Evolutionary conservation across 306 rosid genomes (phyloP).

Genomic region (Pueraria montana): DNA sequence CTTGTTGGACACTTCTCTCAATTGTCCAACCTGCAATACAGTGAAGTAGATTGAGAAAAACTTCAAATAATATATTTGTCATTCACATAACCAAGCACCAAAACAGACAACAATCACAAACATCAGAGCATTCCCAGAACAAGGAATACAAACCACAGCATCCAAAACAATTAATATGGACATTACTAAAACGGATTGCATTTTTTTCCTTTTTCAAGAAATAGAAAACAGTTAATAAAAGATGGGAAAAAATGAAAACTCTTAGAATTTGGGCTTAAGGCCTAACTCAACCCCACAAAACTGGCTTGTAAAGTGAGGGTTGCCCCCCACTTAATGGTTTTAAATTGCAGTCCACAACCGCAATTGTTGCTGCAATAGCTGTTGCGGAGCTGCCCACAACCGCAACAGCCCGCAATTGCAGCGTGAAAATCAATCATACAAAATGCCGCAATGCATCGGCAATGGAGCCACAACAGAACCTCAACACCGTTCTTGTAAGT

Average conservation of each 20-base stretch:
- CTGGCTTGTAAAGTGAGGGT: no score
- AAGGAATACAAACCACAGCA: conserved; percentile 22
- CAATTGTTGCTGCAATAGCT: no score
- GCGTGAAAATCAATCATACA: no score
- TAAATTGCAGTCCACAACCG: no score
- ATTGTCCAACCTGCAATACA: conserved; percentile 57
- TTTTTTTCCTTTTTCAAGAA: conserved; percentile 9
- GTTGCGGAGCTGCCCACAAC: no score
- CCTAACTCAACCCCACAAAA: no score
- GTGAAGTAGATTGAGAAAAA: conserved; percentile 25
- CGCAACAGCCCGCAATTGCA: no score
- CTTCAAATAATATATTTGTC: conserved; percentile 26
- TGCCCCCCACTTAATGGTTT: no score
- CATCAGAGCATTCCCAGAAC: background rate
- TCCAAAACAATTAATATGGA: conserved; percentile 11
- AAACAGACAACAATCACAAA: conserved; percentile 5
- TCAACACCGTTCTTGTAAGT: no score
- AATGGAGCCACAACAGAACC: no score
- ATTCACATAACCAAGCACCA: background rate
- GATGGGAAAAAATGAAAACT: conserved; percentile 3
- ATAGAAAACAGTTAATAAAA: conserved; percentile 31
- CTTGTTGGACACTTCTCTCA: conserved; percentile 58
- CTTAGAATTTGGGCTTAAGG: no score
- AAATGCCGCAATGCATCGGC: no score
- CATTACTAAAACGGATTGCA: background rate